phyloP scores from a whole-genome alignment of 257 asterid genomes.

The Nicotiana otophora region DNA sequence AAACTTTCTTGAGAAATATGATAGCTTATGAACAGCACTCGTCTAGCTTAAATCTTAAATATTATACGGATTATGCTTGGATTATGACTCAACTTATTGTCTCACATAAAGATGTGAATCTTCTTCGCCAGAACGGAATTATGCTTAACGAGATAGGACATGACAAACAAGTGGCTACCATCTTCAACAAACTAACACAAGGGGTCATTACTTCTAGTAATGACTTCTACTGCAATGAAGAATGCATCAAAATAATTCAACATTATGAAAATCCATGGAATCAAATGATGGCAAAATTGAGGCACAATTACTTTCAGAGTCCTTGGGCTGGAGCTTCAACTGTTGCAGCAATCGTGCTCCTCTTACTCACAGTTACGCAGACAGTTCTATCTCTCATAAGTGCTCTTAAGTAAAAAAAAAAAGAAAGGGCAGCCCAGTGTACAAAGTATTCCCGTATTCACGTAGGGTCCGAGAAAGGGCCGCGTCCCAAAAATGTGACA shows the following conservation, averaged over 20 bases:
- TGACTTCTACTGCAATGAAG: slow-evolving; percentile 1
- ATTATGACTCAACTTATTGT: slow-evolving; percentile 12
- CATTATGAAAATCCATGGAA: not conserved
- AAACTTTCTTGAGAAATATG: slow-evolving; percentile 14
- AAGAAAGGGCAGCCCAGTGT: too few relatives aligned
- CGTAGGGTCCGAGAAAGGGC: too few relatives aligned
- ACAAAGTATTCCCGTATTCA: too few relatives aligned
- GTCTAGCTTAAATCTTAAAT: not conserved
- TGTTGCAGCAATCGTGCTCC: not conserved
- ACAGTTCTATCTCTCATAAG: too few relatives aligned
- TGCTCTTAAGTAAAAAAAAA: too few relatives aligned
- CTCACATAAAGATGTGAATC: slow-evolving; percentile 4
- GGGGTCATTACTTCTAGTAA: not conserved
- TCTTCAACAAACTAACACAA: slow-evolving; percentile 13
- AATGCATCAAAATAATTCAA: not conserved
- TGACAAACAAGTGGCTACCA: slow-evolving; percentile 10
- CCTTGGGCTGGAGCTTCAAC: too few relatives aligned
- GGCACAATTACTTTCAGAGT: too few relatives aligned
- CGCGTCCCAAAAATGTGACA: too few relatives aligned
- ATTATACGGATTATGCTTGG: slow-evolving; percentile 11
- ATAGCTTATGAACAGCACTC: slow-evolving; percentile 22
- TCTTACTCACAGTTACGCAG: not conserved
- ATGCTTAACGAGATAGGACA: slow-evolving; percentile 12
- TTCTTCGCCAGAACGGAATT: slow-evolving; percentile 5
- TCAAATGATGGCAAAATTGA: too few relatives aligned